Conservation (phyloP, 202 grass and related monocot genomes). For the Thinopyrum obtusiflorum region DNA sequence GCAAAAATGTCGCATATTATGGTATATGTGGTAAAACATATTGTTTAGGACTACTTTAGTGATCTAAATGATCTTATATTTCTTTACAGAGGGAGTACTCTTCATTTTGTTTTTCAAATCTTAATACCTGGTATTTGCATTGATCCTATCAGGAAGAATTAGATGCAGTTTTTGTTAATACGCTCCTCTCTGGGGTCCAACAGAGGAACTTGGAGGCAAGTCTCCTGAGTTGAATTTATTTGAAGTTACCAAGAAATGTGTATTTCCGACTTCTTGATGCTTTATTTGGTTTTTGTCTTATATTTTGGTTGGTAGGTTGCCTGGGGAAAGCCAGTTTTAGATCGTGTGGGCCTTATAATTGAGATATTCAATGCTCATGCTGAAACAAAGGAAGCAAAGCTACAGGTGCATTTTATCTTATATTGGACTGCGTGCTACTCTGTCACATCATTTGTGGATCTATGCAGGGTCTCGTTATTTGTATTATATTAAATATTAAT, state of each 20-base stretch:
- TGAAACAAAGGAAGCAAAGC: conserved; percentile 94
- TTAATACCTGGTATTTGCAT: conserved; percentile 11
- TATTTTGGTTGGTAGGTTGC: conserved; percentile 51
- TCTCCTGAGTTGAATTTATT: conserved; percentile 20
- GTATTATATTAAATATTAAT: conserved; percentile 20
- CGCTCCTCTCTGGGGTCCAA: conserved; percentile 81
- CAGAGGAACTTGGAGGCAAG: conserved; percentile 95
- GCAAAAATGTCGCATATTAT: neutral
- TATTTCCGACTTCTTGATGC: neutral
- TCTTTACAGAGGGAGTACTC: neutral
- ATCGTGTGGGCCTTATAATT: conserved; percentile 93
- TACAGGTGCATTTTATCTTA: conserved; percentile 58
- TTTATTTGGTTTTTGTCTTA: conserved; percentile 7
- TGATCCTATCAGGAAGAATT: conserved; percentile 60
- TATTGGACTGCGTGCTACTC: conserved; percentile 22
- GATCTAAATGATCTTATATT: too few species aligned
- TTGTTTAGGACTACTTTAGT: too few species aligned
- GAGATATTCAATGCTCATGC: conserved; percentile 99
- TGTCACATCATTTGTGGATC: neutral
- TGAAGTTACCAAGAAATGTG: conserved; percentile 18
- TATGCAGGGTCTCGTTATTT: conserved; percentile 6
- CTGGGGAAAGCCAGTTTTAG: conserved; percentile 78
- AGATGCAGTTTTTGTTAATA: conserved; percentile 91
- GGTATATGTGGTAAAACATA: conserved; percentile 17
- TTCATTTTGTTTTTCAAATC: conserved; percentile 1